Evolutionary conservation across 257 asterid genomes (phyloP), one percentile per base, ranked within the genome.

Genomic region (Nicotiana attenuata): DNA sequence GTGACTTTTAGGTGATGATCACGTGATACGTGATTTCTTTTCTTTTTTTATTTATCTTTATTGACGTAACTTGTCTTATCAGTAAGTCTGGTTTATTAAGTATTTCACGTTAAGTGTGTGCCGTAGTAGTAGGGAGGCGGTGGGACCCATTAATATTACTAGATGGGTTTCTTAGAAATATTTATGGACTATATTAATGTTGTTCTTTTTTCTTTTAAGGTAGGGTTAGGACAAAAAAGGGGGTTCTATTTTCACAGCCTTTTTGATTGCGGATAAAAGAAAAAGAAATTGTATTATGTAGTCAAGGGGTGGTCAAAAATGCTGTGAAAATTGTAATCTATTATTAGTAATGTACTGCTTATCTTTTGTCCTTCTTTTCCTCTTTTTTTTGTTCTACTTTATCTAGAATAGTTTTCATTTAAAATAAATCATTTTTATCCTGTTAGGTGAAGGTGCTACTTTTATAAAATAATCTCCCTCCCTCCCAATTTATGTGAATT

Each of bases 301-400:
- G n/a, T 65, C 41, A 1, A 7, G 4, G 31, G 82, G 82, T 85
- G 73, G 87, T 86, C 80, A 93, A 92, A 91, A 92, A 90, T 87
- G 84, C 93, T 88, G 89, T 91, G 97, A 93, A 93, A 93, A 92
- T 92, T 87, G 92, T 82, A 88, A 93, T 86, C 92, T 81, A 81
- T 80, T 88, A 60, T 61, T 66, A 31, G 82, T 83, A 78, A 82
- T 78, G 59, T 64, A 22, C 2, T 73, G 63, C 8, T 56, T 19
- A 17, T 41, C 47, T 53, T 15, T 14, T 53, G n/a, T 53, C 59
- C 59, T 53, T 53, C 15, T 53, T 3, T 53, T 41, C 47, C 47
- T 41, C 11, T 8, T 2, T 53, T 53, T 1, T 13, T 50, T 47
- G 5, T 14, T 53, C 59, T 15, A 53, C 19, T 53, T 53, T 53